Evolutionary conservation across 495 filamentous ascomycete species (phyloP).

Genomic region (Alectoria sarmentosa): DNA sequence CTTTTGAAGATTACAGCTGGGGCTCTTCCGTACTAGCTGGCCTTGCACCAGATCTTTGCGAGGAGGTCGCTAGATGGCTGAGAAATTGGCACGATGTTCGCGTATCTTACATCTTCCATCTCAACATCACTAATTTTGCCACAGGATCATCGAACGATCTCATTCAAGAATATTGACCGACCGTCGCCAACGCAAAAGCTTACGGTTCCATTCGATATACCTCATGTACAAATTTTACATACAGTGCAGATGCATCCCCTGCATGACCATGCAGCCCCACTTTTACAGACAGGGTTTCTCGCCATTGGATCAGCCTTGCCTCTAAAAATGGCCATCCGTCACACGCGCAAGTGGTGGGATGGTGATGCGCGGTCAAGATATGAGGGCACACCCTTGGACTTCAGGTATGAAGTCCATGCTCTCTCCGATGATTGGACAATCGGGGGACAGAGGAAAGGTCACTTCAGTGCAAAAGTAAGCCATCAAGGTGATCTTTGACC

Average conservation of each 20-base stretch:
- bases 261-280: constrained; percentile 29
- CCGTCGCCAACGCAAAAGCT: constrained; percentile 38
- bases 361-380: constrained; percentile 31
- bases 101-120: background rate
- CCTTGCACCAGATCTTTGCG: constrained; percentile 32
- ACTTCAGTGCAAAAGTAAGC: constrained; percentile 53
- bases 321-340: constrained; percentile 62
- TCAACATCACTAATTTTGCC: constrained; percentile 5
- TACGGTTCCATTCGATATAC: constrained; percentile 69
- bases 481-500: constrained; percentile 25
- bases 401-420: constrained; percentile 76
- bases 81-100: constrained; percentile 44
- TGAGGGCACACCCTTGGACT: constrained; percentile 54
- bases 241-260: constrained; percentile 51
- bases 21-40: constrained; percentile 34
- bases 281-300: constrained; percentile 33
- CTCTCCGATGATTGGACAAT: constrained; percentile 75
- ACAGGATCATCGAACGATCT: constrained; percentile 34
- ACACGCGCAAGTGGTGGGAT: constrained; percentile 82
- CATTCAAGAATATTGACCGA: constrained; percentile 31
- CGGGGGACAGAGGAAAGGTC: constrained; percentile 69
- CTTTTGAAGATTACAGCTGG: constrained; percentile 39
- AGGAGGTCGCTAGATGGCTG: constrained; percentile 39
- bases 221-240: constrained; percentile 74
- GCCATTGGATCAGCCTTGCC: constrained; percentile 63